Evolutionary conservation across 352 stramenopile genomes (phyloP).

Genomic region (Phytophthora pluvialis): DNA sequence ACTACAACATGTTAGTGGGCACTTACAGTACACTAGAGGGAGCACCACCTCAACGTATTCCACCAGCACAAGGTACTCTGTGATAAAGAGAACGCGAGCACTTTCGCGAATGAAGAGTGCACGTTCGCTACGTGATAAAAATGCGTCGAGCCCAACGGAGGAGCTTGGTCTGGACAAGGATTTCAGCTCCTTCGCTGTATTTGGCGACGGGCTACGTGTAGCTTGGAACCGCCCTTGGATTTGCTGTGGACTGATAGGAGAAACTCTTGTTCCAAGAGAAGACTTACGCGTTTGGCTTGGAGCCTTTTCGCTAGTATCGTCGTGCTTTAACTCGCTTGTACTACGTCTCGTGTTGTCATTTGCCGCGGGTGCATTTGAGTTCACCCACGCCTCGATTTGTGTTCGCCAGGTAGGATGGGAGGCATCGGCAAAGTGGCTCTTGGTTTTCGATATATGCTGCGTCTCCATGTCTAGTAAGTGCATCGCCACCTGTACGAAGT

Average conservation of each 20-base stretch:
- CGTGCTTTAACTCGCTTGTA: neutral
- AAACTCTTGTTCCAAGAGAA: conserved; percentile 4
- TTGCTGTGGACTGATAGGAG: neutral
- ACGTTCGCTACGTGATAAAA: conserved; percentile 24
- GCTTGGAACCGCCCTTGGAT: neutral
- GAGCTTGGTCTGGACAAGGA: neutral
- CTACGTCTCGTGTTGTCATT: neutral
- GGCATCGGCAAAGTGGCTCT: neutral
- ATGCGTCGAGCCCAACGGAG: neutral
- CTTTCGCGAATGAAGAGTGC: conserved; percentile 34
- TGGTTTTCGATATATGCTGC: conserved; percentile 1
- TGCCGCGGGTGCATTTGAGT: neutral
- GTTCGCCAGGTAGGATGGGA: conserved; percentile 5
- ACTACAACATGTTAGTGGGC: neutral
- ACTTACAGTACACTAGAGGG: conserved; percentile 42
- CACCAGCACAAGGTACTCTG: conserved; percentile 48
- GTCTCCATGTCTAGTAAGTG: conserved; percentile 11
- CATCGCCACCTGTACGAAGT: conserved; percentile 28
- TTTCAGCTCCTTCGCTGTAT: neutral
- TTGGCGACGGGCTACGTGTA: too few species aligned
- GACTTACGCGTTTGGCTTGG: conserved; percentile 3
- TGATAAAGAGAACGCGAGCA: conserved; percentile 37
- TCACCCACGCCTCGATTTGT: conserved; percentile 7
- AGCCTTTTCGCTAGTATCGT: neutral
- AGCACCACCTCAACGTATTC: conserved; percentile 51